Evolutionary conservation across 345 rosid genomes (phyloP), one percentile per base, ranked within the genome.

Genomic region (Salix exigua): DNA sequence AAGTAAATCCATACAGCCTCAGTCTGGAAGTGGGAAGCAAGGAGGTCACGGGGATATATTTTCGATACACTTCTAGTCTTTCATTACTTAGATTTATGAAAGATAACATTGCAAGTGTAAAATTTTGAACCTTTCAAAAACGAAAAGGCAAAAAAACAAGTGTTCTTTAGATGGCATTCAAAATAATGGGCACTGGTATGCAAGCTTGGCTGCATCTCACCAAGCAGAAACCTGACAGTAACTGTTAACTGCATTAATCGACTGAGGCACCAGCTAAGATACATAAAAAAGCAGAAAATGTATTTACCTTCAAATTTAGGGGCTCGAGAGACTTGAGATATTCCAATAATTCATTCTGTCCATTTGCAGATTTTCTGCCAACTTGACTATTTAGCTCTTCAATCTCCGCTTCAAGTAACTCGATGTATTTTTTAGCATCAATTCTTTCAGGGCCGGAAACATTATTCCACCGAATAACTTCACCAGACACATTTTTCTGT

Each of bases 321-420:
- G 97, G 99, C 81, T 96, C 97, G 11, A 96, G 98, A 77, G 95
- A 79, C 84, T 89, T 92, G 25, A 93, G 94, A 81, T 88, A 96
- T 74, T 96, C 98, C 86, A 96, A 81, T 74, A 96, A 86, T 40
- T 91, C 99, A 75, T 96, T 96, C 71, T 86, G 91, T 68, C 91
- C 95, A 79, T 80, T 83, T 11, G 85, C 79, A 70, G 93, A 81
- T 80, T 88, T 92, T 83, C 90, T 81, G 55, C 88, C 92, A 8
- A 93, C 92, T 84, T 91, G 97, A 73, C 73, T 80, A 76, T 92
- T 96, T 50, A 93, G 83, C 81, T 96, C 97, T 80, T 93, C 98
- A 26, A 96, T 91, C 86, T 96, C 98, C 37, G 97, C 97, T 86
- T 96, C 99, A 16, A 96, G 94, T 73, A 96, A 81, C 81, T 96